These are phyloP conservation scores for Verticillium nonalfalfae DNA, from an alignment of 2,329 filamentous ascomycete species.

Conservation along the genomic window DNA sequence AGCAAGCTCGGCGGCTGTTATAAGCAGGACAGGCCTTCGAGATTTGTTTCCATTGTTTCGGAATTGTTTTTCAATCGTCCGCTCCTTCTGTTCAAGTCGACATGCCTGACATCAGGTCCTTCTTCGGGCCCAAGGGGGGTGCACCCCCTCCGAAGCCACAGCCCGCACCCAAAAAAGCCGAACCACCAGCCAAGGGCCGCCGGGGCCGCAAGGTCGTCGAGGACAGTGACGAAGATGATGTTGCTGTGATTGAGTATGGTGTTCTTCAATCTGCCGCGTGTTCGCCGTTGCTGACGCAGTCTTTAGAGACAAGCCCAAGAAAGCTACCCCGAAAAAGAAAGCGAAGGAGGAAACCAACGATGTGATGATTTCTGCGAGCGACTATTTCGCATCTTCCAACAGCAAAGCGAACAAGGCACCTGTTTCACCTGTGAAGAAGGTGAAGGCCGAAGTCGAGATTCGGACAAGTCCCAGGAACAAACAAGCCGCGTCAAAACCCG, in stretches of 20 bases:
- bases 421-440: constrained; percentile 27
- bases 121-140: constrained; percentile 75
- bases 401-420: constrained; percentile 29
- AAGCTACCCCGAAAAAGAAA: constrained; percentile 46
- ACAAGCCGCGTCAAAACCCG: constrained; percentile 19
- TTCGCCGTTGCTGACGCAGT: not conserved
- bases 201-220: constrained; percentile 64
- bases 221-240: constrained; percentile 74
- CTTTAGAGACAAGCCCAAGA: constrained; percentile 28
- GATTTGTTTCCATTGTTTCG: not conserved
- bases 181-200: constrained; percentile 35
- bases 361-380: constrained; percentile 46
- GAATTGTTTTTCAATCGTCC: not conserved
- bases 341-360: constrained; percentile 39
- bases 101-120: constrained; percentile 90
- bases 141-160: constrained; percentile 43
- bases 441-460: constrained; percentile 35
- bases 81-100: not conserved
- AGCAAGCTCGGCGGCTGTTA: not conserved
- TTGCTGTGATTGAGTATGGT: constrained; percentile 39
- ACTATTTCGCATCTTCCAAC: constrained; percentile 49
- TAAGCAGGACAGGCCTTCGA: not conserved
- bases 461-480: constrained; percentile 49
- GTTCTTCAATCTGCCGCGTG: too few species aligned
- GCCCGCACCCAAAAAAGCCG: constrained; percentile 32